Evolutionary conservation across 495 filamentous ascomycete genomes (phyloP).

Genomic region (Penicillium bovifimosum): DNA sequence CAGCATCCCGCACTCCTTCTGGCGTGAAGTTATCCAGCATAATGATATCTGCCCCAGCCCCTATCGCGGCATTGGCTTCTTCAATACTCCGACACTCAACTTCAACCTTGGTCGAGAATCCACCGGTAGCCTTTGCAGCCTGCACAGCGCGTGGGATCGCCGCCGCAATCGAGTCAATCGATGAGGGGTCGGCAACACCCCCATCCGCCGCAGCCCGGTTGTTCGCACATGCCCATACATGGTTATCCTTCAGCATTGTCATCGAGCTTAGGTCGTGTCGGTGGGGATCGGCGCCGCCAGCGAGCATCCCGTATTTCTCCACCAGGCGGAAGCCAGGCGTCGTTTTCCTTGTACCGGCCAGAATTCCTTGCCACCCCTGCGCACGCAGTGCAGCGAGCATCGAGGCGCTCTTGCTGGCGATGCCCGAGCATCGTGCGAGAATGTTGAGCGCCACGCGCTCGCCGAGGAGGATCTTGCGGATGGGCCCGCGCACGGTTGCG

Average conservation of each 20-base stretch:
- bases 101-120: conserved; percentile 90
- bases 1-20: conserved; percentile 66
- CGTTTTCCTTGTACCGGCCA: conserved; percentile 95
- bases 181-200: conserved; percentile 1
- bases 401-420: conserved; percentile 62
- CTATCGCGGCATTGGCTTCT: conserved; percentile 86
- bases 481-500: conserved; percentile 83
- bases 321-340: conserved; percentile 93
- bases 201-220: conserved; percentile 29
- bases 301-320: conserved; percentile 96
- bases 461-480: conserved; percentile 79
- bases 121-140: conserved; percentile 77
- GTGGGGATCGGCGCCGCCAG: conserved; percentile 87
- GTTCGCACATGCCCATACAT: conserved; percentile 76
- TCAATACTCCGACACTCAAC: conserved; percentile 85
- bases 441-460: conserved; percentile 91
- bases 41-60: conserved; percentile 85
- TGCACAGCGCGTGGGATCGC: conserved; percentile 78
- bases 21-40: conserved; percentile 95
- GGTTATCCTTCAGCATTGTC: conserved; percentile 99
- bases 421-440: conserved; percentile 85
- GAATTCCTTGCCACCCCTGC: conserved; percentile 69
- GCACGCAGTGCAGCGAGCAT: conserved; percentile 49
- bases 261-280: conserved; percentile 87
- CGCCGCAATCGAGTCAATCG: conserved; percentile 39